Base-by-base conservation (phyloP, 129 eudicot species). In the Artemisia tridentata region DNA sequence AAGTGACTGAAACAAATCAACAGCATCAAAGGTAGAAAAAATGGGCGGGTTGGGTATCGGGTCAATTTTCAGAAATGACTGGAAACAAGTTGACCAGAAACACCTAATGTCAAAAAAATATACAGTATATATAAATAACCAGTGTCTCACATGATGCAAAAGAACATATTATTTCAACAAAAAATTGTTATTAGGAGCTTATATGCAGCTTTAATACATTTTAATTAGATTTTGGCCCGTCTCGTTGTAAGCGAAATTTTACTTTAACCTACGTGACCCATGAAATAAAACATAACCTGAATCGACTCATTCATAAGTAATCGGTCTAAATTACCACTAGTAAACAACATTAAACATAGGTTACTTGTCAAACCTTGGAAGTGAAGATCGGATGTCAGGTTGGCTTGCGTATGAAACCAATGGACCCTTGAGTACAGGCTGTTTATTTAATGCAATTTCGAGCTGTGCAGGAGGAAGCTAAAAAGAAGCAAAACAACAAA, bases 381-480 rank as follows among this genome's bases (percentile, higher is more conserved):
- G 96, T 57, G 96, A 82, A 53, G 99, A 68, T 73, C 81, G 82
- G 69, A 90, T 82, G 80, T 85, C 74, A 16, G 90, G 84, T 77
- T 87, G 97, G 82, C 74, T 82, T 11, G 97, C 97, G 45, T 93
- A 88, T 11, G 83, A 91, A 79, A 79, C 83, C 79, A 93, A 78
- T n/a, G 97, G 96, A 65, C 77, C 92, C 75, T 75, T 93, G 52
- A 93, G 89, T 53, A 80, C 86, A 3, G 96, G 82, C 1, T 74
- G 92, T 79, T 84, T 90, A 75, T 80, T 86, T 70, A 93, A 41
- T 10, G 99, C 97, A 63, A 83, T 81, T 84, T 90, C 97, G 14
- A 93, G 99, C 82, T 90, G 97, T 17, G 88, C 81, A 57, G 92
- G 82, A 62, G 99, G 99, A 58, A 92, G 85, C 98, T 92, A 86